phyloP scores from a whole-genome alignment of 148 eudicot species.

The Selenicereus undatus region DNA sequence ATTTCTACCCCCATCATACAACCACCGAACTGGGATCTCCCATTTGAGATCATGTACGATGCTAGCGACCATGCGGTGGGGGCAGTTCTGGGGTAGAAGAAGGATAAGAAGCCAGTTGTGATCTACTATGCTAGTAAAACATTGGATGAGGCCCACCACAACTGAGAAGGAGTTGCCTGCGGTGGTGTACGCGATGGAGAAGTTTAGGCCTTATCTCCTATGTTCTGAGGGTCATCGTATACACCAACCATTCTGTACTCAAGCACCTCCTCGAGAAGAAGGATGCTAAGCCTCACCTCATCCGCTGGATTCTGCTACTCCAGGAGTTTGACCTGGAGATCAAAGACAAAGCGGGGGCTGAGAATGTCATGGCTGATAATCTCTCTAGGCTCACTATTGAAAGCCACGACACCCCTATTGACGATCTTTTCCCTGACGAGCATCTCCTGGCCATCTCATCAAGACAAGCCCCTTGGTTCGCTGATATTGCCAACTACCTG shows the following conservation, averaged over 20 bases:
- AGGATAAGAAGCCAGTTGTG: neutral
- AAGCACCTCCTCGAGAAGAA: neutral
- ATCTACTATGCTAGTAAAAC: neutral
- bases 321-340: neutral
- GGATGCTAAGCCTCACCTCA: neutral
- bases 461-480: neutral
- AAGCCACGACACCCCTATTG: neutral
- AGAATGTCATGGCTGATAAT: neutral
- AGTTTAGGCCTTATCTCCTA: no score
- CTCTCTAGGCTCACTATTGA: neutral
- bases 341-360: neutral
- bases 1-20: neutral
- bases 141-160: neutral
- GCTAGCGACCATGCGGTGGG: neutral
- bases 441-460: neutral
- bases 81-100: neutral
- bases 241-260: neutral
- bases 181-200: neutral
- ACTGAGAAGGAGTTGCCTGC: neutral
- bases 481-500: neutral
- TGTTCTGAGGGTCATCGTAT: neutral
- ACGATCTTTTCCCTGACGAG: neutral
- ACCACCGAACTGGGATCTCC: neutral
- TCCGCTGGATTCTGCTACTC: neutral
- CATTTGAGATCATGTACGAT: neutral